phyloP scores from a whole-genome alignment of 106 monocot genomes.

The Dioscorea zingiberensis region DNA sequence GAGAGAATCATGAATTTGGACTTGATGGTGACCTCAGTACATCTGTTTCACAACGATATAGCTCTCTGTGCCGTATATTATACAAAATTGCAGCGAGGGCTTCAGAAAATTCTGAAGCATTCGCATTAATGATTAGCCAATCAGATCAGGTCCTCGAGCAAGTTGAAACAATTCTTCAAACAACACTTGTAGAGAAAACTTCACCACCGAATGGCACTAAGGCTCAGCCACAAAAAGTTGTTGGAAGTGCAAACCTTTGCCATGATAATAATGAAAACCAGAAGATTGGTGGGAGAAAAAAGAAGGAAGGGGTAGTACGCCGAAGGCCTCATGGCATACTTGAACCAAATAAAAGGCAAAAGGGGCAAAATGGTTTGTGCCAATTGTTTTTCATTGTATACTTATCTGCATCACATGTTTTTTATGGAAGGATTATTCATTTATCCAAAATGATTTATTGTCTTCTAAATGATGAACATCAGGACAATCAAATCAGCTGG shows the following conservation, averaged over 20 bases:
- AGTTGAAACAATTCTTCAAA: slow-evolving; percentile 50
- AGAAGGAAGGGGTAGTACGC: slow-evolving; percentile 23
- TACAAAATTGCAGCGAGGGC: slow-evolving; percentile 65
- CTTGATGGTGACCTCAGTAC: slow-evolving; percentile 28
- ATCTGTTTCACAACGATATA: slow-evolving; percentile 33
- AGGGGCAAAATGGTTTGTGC: slow-evolving; percentile 48
- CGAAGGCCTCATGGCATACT: slow-evolving; percentile 28
- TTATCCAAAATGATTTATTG: neutral
- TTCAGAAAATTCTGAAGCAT: slow-evolving; percentile 52
- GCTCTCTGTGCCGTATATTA: slow-evolving; percentile 44
- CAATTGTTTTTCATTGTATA: neutral
- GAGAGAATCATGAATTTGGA: slow-evolving; percentile 28
- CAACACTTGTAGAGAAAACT: slow-evolving; percentile 37
- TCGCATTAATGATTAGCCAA: slow-evolving; percentile 48
- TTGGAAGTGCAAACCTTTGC: slow-evolving; percentile 18
- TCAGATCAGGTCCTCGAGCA: slow-evolving; percentile 59
- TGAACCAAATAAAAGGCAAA: slow-evolving; percentile 42
- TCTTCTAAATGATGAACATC: neutral
- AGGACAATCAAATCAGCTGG: slow-evolving; percentile 43
- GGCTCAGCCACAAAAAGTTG: slow-evolving; percentile 17
- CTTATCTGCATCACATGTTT: slow-evolving; percentile 1
- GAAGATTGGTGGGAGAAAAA: slow-evolving; percentile 34
- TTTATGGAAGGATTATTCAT: neutral
- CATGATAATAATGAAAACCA: slow-evolving; percentile 27
- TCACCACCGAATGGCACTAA: slow-evolving; percentile 19